These are phyloP conservation scores for Podaxis sp. DNA, from an alignment of 768 basidiomycete genomes.

Conservation along the genomic window DNA sequence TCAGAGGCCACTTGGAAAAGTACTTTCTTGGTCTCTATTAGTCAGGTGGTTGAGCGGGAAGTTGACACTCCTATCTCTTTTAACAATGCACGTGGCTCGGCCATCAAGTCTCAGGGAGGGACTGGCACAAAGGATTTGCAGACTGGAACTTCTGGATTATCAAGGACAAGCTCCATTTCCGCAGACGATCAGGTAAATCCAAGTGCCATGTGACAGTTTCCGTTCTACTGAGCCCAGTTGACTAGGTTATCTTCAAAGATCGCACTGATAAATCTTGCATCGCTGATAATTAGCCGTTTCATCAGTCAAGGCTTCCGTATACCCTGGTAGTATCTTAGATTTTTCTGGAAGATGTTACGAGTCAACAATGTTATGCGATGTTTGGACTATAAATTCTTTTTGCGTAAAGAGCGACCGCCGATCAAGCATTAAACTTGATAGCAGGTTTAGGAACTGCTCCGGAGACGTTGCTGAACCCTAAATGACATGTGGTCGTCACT, in stretches of 20 bases:
- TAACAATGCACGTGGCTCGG: background rate
- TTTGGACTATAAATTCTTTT: too few species aligned
- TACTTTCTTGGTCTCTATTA: background rate
- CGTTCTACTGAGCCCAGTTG: background rate
- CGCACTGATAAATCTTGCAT: background rate
- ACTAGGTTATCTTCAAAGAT: background rate
- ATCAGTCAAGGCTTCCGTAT: too few species aligned
- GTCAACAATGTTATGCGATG: too few species aligned
- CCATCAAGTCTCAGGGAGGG: background rate
- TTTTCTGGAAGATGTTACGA: too few species aligned
- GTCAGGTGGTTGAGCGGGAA: background rate
- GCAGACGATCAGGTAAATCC: background rate
- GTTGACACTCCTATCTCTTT: background rate
- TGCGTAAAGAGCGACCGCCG: too few species aligned
- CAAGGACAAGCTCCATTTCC: background rate
- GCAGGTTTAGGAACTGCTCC: too few species aligned
- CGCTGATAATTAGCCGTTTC: too few species aligned
- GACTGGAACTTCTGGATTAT: background rate
- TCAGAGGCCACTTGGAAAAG: background rate
- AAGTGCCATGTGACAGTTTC: background rate
- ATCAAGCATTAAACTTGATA: too few species aligned
- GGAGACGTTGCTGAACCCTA: too few species aligned
- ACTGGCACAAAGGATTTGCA: background rate
- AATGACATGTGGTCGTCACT: too few species aligned
- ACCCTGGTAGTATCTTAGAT: too few species aligned